Conservation (phyloP, 768 basidiomycete genomes). For the Kwoniella botswanensis region DNA sequence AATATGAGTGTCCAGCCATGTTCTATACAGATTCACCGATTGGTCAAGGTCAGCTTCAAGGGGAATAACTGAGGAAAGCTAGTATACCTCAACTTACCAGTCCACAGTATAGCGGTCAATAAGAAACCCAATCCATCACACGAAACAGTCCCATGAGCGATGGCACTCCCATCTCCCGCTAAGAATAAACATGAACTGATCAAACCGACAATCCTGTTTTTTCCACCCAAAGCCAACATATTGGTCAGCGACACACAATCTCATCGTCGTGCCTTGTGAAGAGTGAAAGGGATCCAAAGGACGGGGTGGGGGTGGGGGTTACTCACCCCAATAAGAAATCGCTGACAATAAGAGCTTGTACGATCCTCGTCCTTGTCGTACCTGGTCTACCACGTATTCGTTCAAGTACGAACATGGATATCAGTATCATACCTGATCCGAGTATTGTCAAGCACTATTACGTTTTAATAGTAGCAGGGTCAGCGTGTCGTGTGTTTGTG, state of each 20-base stretch:
- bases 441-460: slow-evolving; percentile 51
- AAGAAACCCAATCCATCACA: slow-evolving; percentile 54
- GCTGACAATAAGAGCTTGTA: slow-evolving; percentile 52
- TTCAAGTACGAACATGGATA: slow-evolving; percentile 48
- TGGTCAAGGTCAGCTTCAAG: too few relatives aligned
- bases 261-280: not conserved
- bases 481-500: not conserved
- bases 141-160: slow-evolving; percentile 33
- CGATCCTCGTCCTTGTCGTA: slow-evolving; percentile 54
- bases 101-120: slow-evolving; percentile 49
- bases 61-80: too few relatives aligned
- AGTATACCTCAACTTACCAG: slow-evolving; percentile 32
- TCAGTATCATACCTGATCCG: slow-evolving; percentile 48
- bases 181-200: slow-evolving; percentile 41
- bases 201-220: slow-evolving; percentile 44
- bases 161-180: slow-evolving; percentile 12
- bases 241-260: too few relatives aligned
- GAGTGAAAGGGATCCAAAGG: not conserved
- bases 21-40: slow-evolving; percentile 32
- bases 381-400: slow-evolving; percentile 38
- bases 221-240: too few relatives aligned
- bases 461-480: not conserved
- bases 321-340: slow-evolving; percentile 54
- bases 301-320: not conserved
- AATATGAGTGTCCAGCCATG: slow-evolving; percentile 58